A percentile compares a stretch with the other conserved stretches of the same genome.
Conservation (phyloP, 805 yeast genomes). For the Starmerella riodocensis region DNA sequence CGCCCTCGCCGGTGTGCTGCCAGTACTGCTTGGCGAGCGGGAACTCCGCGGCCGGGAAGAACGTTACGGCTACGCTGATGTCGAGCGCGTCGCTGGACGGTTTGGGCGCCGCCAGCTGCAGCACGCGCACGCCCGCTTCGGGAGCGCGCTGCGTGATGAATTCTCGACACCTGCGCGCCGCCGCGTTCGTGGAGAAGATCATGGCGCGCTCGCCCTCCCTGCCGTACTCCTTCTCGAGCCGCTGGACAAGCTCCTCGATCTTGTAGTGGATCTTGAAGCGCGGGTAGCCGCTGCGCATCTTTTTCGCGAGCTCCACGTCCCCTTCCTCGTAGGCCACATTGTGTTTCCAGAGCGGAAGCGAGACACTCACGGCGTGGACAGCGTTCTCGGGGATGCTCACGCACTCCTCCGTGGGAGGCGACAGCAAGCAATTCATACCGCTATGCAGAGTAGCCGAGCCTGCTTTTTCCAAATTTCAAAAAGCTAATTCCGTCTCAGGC, state of each 20-base stretch:
- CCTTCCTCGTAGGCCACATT: constrained; percentile 90
- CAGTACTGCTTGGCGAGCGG: constrained; percentile 72
- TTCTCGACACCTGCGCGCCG: constrained; percentile 75
- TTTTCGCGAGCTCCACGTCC: constrained; percentile 58
- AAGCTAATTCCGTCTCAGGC: too few species aligned
- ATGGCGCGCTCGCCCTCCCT: constrained; percentile 63
- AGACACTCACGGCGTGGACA: constrained; percentile 87
- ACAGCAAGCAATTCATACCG: constrained; percentile 9
- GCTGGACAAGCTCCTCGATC: constrained; percentile 25
- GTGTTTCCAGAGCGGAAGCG: constrained; percentile 90
- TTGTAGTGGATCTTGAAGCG: constrained; percentile 35
- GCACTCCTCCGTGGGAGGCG: constrained; percentile 43
- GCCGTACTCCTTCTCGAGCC: constrained; percentile 52
- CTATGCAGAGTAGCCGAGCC: too few species aligned
- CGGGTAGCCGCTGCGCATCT: constrained; percentile 83
- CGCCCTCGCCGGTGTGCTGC: constrained; percentile 97
- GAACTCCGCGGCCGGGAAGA: constrained; percentile 49
- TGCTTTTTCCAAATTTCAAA: too few species aligned
- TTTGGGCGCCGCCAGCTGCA: constrained; percentile 24
- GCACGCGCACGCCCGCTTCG: constrained; percentile 31
- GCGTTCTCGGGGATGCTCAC: constrained; percentile 80
- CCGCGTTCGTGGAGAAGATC: constrained; percentile 62
- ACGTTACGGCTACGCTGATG: constrained; percentile 63
- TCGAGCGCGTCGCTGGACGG: constrained; percentile 32
- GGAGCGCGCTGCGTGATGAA: constrained; percentile 38